A percentile compares a stretch with the other conserved stretches of the same genome.
These are phyloP conservation scores for Xylariaceae sp. DNA, from an alignment of 2,329 filamentous ascomycete species.

Conservation along the genomic window DNA sequence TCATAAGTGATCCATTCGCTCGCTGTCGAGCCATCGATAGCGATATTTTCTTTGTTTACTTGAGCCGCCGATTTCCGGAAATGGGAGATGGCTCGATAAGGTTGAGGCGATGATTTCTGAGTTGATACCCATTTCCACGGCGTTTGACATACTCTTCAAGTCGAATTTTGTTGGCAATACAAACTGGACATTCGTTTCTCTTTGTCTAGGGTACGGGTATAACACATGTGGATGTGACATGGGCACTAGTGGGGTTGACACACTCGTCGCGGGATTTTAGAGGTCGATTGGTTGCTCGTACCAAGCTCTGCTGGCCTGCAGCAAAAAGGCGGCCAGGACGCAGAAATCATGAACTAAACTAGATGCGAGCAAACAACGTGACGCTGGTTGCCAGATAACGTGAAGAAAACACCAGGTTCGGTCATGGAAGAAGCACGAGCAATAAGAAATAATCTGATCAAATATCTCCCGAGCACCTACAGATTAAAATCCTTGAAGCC, in stretches of 20 bases:
- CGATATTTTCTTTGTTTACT: constrained; percentile 17
- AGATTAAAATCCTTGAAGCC: neutral
- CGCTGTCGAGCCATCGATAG: constrained; percentile 3
- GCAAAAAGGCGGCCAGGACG: neutral
- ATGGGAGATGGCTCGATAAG: neutral
- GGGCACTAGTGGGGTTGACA: neutral
- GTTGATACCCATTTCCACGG: constrained; percentile 25
- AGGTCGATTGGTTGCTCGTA: neutral
- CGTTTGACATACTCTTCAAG: constrained; percentile 20
- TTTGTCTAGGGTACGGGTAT: neutral
- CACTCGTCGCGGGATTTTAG: neutral
- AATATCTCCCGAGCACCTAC: neutral
- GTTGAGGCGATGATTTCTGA: constrained; percentile 5
- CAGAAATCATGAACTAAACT: neutral
- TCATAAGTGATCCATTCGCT: neutral
- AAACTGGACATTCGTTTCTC: neutral
- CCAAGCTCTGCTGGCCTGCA: neutral
- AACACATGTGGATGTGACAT: neutral
- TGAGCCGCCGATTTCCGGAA: constrained; percentile 18
- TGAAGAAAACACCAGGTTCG: neutral
- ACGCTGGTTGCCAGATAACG: neutral
- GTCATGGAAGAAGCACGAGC: neutral
- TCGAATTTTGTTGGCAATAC: constrained; percentile 5
- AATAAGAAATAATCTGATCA: neutral
- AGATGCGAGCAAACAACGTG: neutral